Conservation (phyloP, 768 basidiomycete species). For the Lactarius sp. region DNA sequence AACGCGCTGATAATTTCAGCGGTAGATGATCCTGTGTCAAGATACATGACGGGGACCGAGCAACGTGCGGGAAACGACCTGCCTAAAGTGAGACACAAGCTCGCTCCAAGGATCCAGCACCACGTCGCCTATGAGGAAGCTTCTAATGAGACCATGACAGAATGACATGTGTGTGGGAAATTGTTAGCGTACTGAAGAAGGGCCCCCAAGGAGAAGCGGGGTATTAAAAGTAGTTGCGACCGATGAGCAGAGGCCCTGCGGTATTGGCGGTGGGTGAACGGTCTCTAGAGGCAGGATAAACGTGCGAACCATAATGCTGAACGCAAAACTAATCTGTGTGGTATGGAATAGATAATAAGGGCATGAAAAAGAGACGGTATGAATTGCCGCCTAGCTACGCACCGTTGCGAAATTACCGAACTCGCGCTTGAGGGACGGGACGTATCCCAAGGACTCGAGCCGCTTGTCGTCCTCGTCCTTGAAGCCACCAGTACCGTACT, state of each 20-base stretch:
- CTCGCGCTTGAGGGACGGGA: conserved; percentile 79
- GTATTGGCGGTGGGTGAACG: conserved; percentile 1
- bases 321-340: conserved; percentile 63
- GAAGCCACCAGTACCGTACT: not conserved
- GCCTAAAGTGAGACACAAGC: conserved; percentile 69
- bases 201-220: conserved; percentile 62
- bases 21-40: conserved; percentile 47
- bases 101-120: conserved; percentile 72
- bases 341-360: not conserved
- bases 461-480: conserved; percentile 53
- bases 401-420: conserved; percentile 81
- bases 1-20: conserved; percentile 75
- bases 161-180: not conserved
- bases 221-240: conserved; percentile 78
- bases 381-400: conserved; percentile 24
- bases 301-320: conserved; percentile 61
- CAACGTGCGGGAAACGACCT: not conserved
- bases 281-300: not conserved
- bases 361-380: not conserved
- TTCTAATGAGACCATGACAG: not conserved
- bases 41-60: not conserved
- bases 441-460: conserved; percentile 63
- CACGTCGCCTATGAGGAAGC: conserved; percentile 44
- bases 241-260: conserved; percentile 65
- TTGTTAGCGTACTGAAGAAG: conserved; percentile 48